Percentiles rank a stretch among this genome's conserved stretches.
phyloP scores from a whole-genome alignment of 805 yeast species.

The Candida broadrunensis region DNA sequence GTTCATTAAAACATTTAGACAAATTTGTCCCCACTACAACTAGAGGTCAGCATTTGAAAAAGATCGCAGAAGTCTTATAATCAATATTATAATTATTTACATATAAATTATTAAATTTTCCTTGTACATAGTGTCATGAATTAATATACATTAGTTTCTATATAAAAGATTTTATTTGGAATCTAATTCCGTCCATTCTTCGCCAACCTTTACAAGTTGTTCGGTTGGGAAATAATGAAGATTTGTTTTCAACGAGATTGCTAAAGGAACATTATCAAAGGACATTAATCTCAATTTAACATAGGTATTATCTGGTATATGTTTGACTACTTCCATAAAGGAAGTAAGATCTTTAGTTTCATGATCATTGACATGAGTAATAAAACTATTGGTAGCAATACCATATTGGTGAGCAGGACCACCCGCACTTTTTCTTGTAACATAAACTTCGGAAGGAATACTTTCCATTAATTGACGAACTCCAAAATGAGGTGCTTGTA shows the following conservation, averaged over 20 bases:
- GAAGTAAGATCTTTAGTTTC: slow-evolving; percentile 69
- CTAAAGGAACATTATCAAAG: slow-evolving; percentile 83
- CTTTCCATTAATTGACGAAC: slow-evolving; percentile 79
- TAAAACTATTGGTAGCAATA: slow-evolving; percentile 74
- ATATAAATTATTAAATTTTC: not conserved
- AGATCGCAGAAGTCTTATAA: slow-evolving; percentile 40
- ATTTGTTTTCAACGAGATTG: slow-evolving; percentile 80
- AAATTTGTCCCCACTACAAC: slow-evolving; percentile 48
- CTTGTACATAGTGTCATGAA: not conserved
- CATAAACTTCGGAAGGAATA: slow-evolving; percentile 81
- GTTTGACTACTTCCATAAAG: slow-evolving; percentile 63
- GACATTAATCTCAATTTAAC: slow-evolving; percentile 78
- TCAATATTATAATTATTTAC: too few relatives aligned
- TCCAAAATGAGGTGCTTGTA: slow-evolving; percentile 91
- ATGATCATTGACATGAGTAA: slow-evolving; percentile 81
- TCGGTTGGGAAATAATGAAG: slow-evolving; percentile 84
- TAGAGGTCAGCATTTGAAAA: slow-evolving; percentile 54
- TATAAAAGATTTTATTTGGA: too few relatives aligned
- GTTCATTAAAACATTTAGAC: slow-evolving; percentile 55
- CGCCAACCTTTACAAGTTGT: slow-evolving; percentile 50
- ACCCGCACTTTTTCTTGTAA: slow-evolving; percentile 70
- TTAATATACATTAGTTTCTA: not conserved
- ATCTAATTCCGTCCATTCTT: not conserved
- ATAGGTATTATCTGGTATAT: slow-evolving; percentile 75
- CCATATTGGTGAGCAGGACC: slow-evolving; percentile 87